These are phyloP conservation scores for Onygena corvina DNA, from an alignment of 2,329 filamentous ascomycete species.

Conservation along the genomic window DNA sequence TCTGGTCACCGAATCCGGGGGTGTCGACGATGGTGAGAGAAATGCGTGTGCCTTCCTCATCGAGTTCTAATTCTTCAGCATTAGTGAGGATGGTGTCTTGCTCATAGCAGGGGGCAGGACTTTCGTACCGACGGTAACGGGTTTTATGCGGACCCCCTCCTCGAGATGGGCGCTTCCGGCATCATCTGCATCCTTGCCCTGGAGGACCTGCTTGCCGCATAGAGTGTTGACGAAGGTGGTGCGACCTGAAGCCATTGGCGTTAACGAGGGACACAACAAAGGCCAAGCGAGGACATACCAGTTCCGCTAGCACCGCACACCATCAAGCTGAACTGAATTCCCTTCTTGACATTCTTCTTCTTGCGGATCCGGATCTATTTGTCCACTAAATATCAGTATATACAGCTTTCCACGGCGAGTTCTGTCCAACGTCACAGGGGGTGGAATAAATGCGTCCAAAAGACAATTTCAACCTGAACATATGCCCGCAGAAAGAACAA, in stretches of 20 bases:
- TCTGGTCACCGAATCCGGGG: slow-evolving; percentile 94
- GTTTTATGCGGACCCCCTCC: slow-evolving; percentile 97
- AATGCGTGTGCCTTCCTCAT: slow-evolving; percentile 96
- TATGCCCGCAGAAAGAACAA: too few species aligned
- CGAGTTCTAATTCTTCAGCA: slow-evolving; percentile 69
- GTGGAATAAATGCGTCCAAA: neutral
- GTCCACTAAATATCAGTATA: slow-evolving; percentile 6
- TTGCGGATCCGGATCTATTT: slow-evolving; percentile 86
- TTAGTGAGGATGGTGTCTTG: slow-evolving; percentile 24
- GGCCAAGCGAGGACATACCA: slow-evolving; percentile 44
- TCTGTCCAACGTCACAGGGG: neutral
- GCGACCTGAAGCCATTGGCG: slow-evolving; percentile 49
- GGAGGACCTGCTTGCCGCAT: slow-evolving; percentile 83
- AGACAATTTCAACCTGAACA: too few species aligned
- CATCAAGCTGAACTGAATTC: slow-evolving; percentile 99
- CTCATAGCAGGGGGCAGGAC: slow-evolving; percentile 6
- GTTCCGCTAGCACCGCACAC: slow-evolving; percentile 98
- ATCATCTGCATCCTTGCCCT: slow-evolving; percentile 88
- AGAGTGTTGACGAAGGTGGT: slow-evolving; percentile 99
- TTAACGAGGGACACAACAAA: slow-evolving; percentile 15
- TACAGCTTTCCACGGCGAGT: neutral
- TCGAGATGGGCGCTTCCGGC: slow-evolving; percentile 77
- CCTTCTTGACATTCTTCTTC: slow-evolving; percentile 99
- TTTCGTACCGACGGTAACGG: slow-evolving; percentile 80
- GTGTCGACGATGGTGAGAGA: slow-evolving; percentile 98